Base-by-base conservation (phyloP, 192 early-diverging fungal genomes). In the Mortierella antarctica region DNA sequence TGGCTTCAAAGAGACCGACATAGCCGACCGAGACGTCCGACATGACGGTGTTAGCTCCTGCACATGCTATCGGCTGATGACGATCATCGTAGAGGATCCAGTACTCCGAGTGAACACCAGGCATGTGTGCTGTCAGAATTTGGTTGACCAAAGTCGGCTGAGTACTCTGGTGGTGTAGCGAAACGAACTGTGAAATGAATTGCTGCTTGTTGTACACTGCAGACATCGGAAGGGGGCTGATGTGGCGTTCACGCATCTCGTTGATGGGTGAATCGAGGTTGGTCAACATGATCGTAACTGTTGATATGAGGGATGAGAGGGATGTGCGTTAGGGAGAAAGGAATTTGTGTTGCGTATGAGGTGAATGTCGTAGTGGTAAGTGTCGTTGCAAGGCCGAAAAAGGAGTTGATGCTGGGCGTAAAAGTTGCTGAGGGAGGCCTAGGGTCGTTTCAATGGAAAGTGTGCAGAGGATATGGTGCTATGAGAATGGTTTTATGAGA, bases 1-100 rank as follows among this genome's bases (percentile, higher is more conserved):
- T 71, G 21, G 77, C 77, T 56, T 80, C 77, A 57, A 80, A 80
- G 14, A 80, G 65, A 5, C 77, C 70, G 4, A 80, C 70, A 49
- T 80, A 80, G 9, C 77, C 77, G 6, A 72, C 65, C 40, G 77
- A 68, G 0, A 5, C 41, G 41, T 80, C 65, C 0, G 77, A 80
- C 46, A 80, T 71, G 54, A 72, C 77, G 6, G 77, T 80, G 21
- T 80, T 80, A 21, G 77, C 77, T 1, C 20, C 77, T 11, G 54
- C 70, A 54, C 77, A 80, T 2, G 77, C 77, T 20, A 80, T 6
- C 8, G 77, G 77, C 31, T 46, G 77, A 40, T 80, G 41, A 23
- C 55, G 15, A 18, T 80, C 65, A 46, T 80, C 77, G 17, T 72
- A 80, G 18, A 80, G 46, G 48, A 80, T 72, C 77, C 77, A 80